Evolutionary conservation across 1,139 yeast genomes (phyloP).

Genomic region (Candida buenavistaensis): DNA sequence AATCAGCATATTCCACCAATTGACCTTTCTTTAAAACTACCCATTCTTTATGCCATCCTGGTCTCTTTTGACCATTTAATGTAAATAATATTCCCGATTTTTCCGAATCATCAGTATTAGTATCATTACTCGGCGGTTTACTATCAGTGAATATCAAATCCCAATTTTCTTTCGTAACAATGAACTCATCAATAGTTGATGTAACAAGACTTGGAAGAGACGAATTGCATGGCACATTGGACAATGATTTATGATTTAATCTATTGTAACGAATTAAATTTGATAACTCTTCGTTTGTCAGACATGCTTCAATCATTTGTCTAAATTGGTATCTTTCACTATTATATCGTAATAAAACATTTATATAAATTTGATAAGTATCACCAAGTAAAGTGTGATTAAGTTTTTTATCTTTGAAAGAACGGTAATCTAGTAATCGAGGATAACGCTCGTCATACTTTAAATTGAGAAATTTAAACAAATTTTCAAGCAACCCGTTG

Average conservation of each 20-base stretch:
- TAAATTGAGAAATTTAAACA: constrained; percentile 37
- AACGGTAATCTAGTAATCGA: constrained; percentile 20
- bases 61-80: constrained; percentile 70
- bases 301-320: constrained; percentile 45
- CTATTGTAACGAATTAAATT: constrained; percentile 30
- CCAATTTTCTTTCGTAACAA: constrained; percentile 31
- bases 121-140: constrained; percentile 12
- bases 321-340: constrained; percentile 45
- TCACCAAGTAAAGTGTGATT: constrained; percentile 26
- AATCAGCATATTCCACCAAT: constrained; percentile 72
- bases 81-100: constrained; percentile 64
- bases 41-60: constrained; percentile 93
- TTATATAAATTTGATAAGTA: constrained; percentile 34
- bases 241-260: constrained; percentile 19
- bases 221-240: constrained; percentile 4
- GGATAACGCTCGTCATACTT: constrained; percentile 17
- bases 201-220: constrained; percentile 6
- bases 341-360: constrained; percentile 38
- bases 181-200: constrained; percentile 18
- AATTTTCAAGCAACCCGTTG: constrained; percentile 39
- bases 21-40: constrained; percentile 70
- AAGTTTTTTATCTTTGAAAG: constrained; percentile 22
- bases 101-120: constrained; percentile 25
- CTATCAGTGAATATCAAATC: constrained; percentile 29
- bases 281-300: constrained; percentile 43